Conservation (phyloP, 1,284 basidiomycete species). For the Austroboletus rostrupii region DNA sequence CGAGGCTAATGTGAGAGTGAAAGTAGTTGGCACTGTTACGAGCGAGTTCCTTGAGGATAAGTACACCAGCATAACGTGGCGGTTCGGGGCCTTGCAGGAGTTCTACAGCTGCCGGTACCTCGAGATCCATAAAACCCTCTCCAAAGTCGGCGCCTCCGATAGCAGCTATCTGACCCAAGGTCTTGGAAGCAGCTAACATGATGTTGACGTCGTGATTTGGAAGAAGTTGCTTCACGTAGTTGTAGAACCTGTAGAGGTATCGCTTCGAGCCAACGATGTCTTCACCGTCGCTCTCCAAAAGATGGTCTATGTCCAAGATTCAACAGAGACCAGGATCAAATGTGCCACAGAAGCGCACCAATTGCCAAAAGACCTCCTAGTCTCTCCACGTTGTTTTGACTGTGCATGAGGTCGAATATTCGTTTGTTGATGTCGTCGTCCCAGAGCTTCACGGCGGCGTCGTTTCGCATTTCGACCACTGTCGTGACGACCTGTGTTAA, state of each 20-base stretch:
- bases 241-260: slow-evolving; percentile 84
- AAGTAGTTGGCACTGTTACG: slow-evolving; percentile 83
- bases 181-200: slow-evolving; percentile 86
- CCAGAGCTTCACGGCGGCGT: slow-evolving; percentile 74
- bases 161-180: slow-evolving; percentile 77
- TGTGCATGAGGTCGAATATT: slow-evolving; percentile 82
- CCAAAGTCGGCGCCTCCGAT: slow-evolving; percentile 80
- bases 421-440: slow-evolving; percentile 76
- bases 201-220: slow-evolving; percentile 83
- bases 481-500: slow-evolving; percentile 58
- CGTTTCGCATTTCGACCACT: slow-evolving; percentile 73
- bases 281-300: slow-evolving; percentile 68
- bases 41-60: slow-evolving; percentile 89
- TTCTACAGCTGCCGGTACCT: slow-evolving; percentile 79
- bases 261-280: slow-evolving; percentile 73
- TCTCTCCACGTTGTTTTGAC: slow-evolving; percentile 69
- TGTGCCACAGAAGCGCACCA: slow-evolving; percentile 43
- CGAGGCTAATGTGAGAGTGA: slow-evolving; percentile 79
- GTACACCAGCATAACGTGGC: slow-evolving; percentile 78
- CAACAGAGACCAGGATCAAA: slow-evolving; percentile 12
- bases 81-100: slow-evolving; percentile 74
- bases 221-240: slow-evolving; percentile 84
- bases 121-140: slow-evolving; percentile 83
- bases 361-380: slow-evolving; percentile 82
- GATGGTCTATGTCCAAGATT: slow-evolving; percentile 49